Evolutionary conservation across 2,329 filamentous ascomycete species (phyloP).

Genomic region (Juglanconis juglandina): DNA sequence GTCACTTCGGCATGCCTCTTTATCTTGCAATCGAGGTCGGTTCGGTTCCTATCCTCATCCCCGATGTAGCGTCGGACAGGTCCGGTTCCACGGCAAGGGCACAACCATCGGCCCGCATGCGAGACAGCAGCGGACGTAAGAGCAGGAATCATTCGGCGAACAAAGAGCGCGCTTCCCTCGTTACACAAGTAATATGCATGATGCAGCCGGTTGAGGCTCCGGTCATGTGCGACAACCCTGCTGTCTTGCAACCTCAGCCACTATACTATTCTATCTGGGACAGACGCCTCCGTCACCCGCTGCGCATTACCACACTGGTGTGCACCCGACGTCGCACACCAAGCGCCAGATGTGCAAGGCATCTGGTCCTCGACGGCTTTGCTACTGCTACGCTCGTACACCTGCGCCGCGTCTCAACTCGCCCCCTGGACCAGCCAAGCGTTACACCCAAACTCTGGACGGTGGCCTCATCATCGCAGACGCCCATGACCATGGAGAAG

Average conservation of each 20-base stretch:
- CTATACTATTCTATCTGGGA: not conserved
- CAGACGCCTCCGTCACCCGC: not conserved
- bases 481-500: conserved; percentile 21
- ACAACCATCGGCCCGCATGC: not conserved
- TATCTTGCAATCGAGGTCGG: not conserved
- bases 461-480: not conserved
- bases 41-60: not conserved
- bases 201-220: conserved; percentile 21
- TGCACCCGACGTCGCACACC: not conserved
- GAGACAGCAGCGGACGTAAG: not conserved
- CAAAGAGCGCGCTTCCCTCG: conserved; percentile 5
- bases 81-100: not conserved
- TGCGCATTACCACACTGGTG: not conserved
- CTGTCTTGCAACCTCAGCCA: conserved; percentile 4
- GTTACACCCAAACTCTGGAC: not conserved
- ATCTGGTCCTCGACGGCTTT: not conserved
- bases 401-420: not conserved
- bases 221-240: conserved; percentile 7
- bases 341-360: not conserved
- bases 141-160: not conserved
- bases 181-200: conserved; percentile 25
- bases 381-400: not conserved
- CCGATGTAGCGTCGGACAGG: not conserved
- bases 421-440: not conserved
- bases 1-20: not conserved